Evolutionary conservation across 2,329 filamentous ascomycete genomes (phyloP), one percentile per base, ranked within the genome.

Genomic region (Ophiostoma quercus): DNA sequence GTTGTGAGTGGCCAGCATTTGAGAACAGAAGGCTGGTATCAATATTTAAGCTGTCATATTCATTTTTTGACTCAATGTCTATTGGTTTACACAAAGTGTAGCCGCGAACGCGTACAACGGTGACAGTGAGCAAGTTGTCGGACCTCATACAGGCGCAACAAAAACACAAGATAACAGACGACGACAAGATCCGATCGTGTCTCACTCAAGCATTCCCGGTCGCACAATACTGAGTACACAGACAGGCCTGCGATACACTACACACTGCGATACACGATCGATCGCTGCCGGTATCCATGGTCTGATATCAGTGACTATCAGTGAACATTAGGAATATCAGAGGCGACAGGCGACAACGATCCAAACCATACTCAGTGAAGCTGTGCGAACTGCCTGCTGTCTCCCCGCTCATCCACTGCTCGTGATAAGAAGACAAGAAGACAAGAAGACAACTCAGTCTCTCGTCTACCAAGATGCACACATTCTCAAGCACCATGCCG

Each of bases 401-500:
- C 54, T 54, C n/a, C n/a, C n/a, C 8, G 12, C 5, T 29, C 25
- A 29, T 29, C 25, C 25, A 29, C 25, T n/a, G n/a, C n/a, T 29
- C 25, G 25, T 29, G 25, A 29, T 29, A 29, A 29, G 25, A 29
- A 29, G 25, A 29, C 25, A 29, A 29, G 25, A 29, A 29, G 25
- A 29, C 25, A 29, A 29, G 25, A 29, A 29, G 25, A 29, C 1
- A 29, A 29, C 25, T 29, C 25, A 62, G 22, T 32, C 9, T 29
- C 25, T 34, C 9, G 9, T 34, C 25, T 25, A 6, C 60, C 57
- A 19, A 34, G 19, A 69, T 69, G 68, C 66, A 69, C 12, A 47
- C 70, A 0, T 41, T 71, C 14, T 41, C 66, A 12, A 71, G 29
- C 29, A 63, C 68, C 1, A 72, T 72, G 71, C 71, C 69, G 6